Evolutionary conservation across 805 yeast species (phyloP).

Genomic region (Hanseniaspora taiwanica): DNA sequence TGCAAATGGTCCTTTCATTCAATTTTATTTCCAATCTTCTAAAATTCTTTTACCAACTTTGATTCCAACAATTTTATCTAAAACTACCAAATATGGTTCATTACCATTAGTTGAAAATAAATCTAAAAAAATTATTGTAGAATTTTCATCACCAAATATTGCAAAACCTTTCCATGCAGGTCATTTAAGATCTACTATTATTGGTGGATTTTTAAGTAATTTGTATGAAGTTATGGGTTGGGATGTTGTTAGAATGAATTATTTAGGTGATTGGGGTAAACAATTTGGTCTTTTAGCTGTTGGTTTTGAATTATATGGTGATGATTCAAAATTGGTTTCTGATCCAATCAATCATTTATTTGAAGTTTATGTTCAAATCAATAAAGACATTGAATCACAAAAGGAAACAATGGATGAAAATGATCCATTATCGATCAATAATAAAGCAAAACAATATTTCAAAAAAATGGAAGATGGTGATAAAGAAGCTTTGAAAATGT

Average conservation of each 20-base stretch:
- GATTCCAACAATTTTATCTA: constrained; percentile 51
- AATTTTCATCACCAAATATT: constrained; percentile 94
- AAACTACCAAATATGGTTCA: constrained; percentile 53
- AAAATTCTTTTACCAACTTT: constrained; percentile 53
- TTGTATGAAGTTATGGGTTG: constrained; percentile 84
- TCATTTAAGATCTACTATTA: constrained; percentile 92
- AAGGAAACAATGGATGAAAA: constrained; percentile 35
- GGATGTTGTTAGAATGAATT: constrained; percentile 86
- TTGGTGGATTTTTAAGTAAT: constrained; percentile 90
- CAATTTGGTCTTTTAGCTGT: constrained; percentile 94
- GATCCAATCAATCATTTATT: constrained; percentile 93
- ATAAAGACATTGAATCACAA: constrained; percentile 53
- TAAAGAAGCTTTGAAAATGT: constrained; percentile 55
- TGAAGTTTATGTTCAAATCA: constrained; percentile 82
- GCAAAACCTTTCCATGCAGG: constrained; percentile 99
- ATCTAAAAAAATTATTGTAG: constrained; percentile 55
- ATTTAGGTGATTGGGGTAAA: constrained; percentile 99
- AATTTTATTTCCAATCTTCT: constrained; percentile 62
- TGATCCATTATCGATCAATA: constrained; percentile 41
- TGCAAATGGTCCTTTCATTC: constrained; percentile 84
- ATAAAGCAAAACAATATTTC: constrained; percentile 78
- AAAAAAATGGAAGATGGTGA: constrained; percentile 91
- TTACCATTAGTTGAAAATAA: constrained; percentile 53
- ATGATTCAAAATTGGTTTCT: constrained; percentile 48
- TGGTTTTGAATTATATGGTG: constrained; percentile 79